Percentiles rank a stretch among this genome's conserved stretches.
Evolutionary conservation across 2,329 filamentous ascomycete genomes (phyloP).

Genomic region (Macrophomina tecta): DNA sequence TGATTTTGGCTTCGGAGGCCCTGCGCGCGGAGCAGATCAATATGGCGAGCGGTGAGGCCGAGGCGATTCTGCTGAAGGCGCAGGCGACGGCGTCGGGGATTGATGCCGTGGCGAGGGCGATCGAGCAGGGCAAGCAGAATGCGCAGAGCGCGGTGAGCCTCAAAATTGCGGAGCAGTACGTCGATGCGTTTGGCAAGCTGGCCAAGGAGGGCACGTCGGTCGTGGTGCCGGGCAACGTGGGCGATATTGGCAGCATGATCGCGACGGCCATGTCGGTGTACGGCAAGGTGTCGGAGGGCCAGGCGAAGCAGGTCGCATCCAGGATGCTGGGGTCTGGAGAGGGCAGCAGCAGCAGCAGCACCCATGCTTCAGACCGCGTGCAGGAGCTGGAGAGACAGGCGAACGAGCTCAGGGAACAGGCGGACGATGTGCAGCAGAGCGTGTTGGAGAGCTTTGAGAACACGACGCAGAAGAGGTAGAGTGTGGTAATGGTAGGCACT

Average conservation of each 20-base stretch:
- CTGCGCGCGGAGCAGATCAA: constrained; percentile 92
- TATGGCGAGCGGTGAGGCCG: constrained; percentile 86
- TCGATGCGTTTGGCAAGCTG: constrained; percentile 89
- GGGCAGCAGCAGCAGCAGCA: not conserved
- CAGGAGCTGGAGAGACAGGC: constrained; percentile 26
- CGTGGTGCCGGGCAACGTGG: constrained; percentile 95
- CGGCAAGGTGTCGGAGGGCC: constrained; percentile 85
- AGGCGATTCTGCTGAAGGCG: constrained; percentile 88
- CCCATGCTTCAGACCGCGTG: not conserved
- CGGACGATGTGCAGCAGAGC: constrained; percentile 28
- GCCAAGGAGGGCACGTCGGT: constrained; percentile 96
- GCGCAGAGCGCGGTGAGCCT: constrained; percentile 87
- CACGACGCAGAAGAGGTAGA: constrained; percentile 27
- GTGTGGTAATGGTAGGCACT: too few species aligned
- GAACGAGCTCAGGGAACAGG: constrained; percentile 27
- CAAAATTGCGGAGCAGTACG: constrained; percentile 95
- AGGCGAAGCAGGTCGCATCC: constrained; percentile 70
- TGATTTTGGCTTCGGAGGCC: constrained; percentile 94
- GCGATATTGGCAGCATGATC: constrained; percentile 96
- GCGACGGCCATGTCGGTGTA: constrained; percentile 95
- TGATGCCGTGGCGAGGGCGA: constrained; percentile 79
- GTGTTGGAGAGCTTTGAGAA: constrained; percentile 30
- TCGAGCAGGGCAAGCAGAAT: constrained; percentile 72
- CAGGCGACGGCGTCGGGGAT: constrained; percentile 86
- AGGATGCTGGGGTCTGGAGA: constrained; percentile 39